Evolutionary conservation across 176 grass and related monocot genomes (phyloP), one percentile per base, ranked within the genome.

Genomic region (Oryza longistaminata): DNA sequence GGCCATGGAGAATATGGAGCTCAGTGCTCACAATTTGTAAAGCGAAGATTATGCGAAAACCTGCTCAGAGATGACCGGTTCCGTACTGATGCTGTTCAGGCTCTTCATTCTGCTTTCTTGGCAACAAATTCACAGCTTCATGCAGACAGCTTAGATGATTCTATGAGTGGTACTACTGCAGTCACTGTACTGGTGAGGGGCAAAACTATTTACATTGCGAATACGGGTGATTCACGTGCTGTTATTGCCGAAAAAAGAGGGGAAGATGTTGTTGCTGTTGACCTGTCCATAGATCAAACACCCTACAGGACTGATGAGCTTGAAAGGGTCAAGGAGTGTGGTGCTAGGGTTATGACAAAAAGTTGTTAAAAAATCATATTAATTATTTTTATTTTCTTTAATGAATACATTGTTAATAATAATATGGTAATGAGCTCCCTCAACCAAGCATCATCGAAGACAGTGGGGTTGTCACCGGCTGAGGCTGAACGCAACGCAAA

Each of bases 101-200:
- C 93, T 24, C 89, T 91, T 85, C 83, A 91, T 84, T 80, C 91
- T 73, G 83, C 96, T 79, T 98, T 89, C 11, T 71, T 98, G 12
- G 25, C 88, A 64, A 98, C 96, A 66, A 98, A 98, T 79, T 85
- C 90, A 27, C 93, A 96, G 72, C 81, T 98, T 21, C 96, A 96
- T 87, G 91, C 55, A 0, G 96, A 98, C 73, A 89, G 19, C 52
- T 87, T 98, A 75, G 96, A 98, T 65, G 96, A 98, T 81, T 86
- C 93, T n/a, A 94, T 96, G 93, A 95, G 96, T 81, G 96, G 96
- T 77, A 98, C 96, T 39, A 98, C 96, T n/a, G 93, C 93, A 53
- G 84, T 98, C 75, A 90, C 91, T 44, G 80, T 98, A 76, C 85
- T 98, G 77, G 91, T 98, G 39, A 91, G 96, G 70, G 96, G 96